Evolutionary conservation across 2,329 filamentous ascomycete species (phyloP).

Genomic region (Xylaria sp.): DNA sequence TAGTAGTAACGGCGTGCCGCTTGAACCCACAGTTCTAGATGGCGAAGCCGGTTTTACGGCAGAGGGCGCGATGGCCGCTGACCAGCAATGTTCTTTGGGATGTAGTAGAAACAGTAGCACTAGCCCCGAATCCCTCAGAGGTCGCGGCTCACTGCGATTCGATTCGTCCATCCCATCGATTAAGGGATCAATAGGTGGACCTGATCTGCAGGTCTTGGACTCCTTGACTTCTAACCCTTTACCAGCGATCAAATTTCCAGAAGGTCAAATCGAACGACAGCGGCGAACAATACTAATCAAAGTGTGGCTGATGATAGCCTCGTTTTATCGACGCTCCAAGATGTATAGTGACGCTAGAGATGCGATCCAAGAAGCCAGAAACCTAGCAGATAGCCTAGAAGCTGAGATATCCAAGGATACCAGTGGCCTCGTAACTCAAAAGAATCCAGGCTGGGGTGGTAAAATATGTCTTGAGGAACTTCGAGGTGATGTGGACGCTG

Average conservation of each 20-base stretch:
- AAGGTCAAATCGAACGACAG: slow-evolving; percentile 63
- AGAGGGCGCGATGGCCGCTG: slow-evolving; percentile 51
- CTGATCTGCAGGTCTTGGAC: slow-evolving; percentile 55
- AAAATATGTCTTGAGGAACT: slow-evolving; percentile 85
- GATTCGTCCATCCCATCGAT: slow-evolving; percentile 59
- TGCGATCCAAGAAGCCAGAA: slow-evolving; percentile 83
- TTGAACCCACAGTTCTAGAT: slow-evolving; percentile 59
- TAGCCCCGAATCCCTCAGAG: slow-evolving; percentile 56
- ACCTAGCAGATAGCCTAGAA: slow-evolving; percentile 78
- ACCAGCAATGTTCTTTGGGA: slow-evolving; percentile 58
- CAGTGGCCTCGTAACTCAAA: slow-evolving; percentile 70
- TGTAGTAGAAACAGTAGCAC: slow-evolving; percentile 55
- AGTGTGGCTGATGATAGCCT: slow-evolving; percentile 91
- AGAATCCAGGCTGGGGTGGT: slow-evolving; percentile 78
- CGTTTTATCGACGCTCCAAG: slow-evolving; percentile 84
- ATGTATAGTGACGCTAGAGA: slow-evolving; percentile 83
- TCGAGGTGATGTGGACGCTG: slow-evolving; percentile 84
- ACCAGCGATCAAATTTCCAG: slow-evolving; percentile 65
- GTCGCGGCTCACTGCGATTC: slow-evolving; percentile 57
- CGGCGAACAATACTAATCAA: slow-evolving; percentile 71
- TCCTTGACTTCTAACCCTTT: slow-evolving; percentile 60
- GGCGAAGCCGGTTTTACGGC: slow-evolving; percentile 65
- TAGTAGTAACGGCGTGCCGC: slow-evolving; percentile 56
- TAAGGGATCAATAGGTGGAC: slow-evolving; percentile 55
- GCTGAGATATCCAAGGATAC: slow-evolving; percentile 70